Percentiles rank a stretch among this genome's conserved stretches.
phyloP scores from a whole-genome alignment of 208 protist species.

The Porcisia hertigi region DNA sequence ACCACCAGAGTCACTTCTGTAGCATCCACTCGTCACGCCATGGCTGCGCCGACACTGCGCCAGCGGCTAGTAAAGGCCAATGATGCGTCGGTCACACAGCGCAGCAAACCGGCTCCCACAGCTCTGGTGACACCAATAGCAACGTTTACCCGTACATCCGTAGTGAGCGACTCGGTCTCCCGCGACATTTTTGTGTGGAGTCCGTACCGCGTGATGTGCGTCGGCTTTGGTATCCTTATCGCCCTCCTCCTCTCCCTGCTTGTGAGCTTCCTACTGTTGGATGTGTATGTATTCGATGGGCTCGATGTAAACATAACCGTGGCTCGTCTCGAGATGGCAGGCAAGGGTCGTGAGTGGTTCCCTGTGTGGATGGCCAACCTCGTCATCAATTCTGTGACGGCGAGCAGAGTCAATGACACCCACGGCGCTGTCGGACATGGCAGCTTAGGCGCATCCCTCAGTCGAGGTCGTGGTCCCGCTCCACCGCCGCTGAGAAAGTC shows the following conservation, averaged over 20 bases:
- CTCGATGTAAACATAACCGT: constrained; percentile 6
- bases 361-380: constrained; percentile 25
- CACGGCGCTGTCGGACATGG: neutral
- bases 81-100: neutral
- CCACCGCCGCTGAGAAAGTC: neutral
- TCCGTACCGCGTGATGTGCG: neutral
- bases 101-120: neutral
- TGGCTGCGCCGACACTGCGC: neutral
- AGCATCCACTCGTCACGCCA: neutral
- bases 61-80: constrained; percentile 1
- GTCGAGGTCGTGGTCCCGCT: neutral
- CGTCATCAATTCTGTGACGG: constrained; percentile 17
- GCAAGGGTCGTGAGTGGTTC: constrained; percentile 16
- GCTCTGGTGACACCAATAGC: neutral
- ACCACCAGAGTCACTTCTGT: neutral
- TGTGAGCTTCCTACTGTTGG: constrained; percentile 8
- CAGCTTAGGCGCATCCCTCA: neutral
- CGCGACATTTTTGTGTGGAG: neutral
- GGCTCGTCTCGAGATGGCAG: constrained; percentile 9
- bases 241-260: neutral
- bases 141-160: neutral
- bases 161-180: too few relatives aligned
- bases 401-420: neutral
- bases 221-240: neutral
- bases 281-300: constrained; percentile 11